Conservation (phyloP, 2,329 filamentous ascomycete species). For the Trichoderma arundinaceum region DNA sequence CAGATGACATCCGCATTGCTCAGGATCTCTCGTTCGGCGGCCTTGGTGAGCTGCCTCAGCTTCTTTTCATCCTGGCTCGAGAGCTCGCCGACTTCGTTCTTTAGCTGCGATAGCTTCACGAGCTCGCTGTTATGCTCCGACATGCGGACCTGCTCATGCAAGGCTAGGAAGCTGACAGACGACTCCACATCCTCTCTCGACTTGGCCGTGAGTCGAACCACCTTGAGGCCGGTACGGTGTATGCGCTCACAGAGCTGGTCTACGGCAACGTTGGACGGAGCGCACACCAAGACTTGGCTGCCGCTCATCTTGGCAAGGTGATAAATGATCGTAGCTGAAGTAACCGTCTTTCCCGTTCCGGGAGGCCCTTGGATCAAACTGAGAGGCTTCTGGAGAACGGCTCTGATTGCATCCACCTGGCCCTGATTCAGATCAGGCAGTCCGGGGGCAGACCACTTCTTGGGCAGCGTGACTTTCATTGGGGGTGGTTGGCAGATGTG, state of each 20-base stretch:
- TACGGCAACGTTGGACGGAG: conserved; percentile 96
- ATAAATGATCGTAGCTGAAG: conserved; percentile 97
- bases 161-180: conserved; percentile 91
- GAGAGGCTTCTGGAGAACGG: conserved; percentile 88
- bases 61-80: conserved; percentile 98
- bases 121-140: conserved; percentile 96
- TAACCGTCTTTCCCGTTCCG: conserved; percentile 97
- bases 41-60: conserved; percentile 92
- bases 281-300: conserved; percentile 93
- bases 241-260: conserved; percentile 98
- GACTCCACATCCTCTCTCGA: conserved; percentile 98
- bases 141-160: conserved; percentile 97
- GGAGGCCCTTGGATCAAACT: conserved; percentile 97
- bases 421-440: conserved; percentile 94
- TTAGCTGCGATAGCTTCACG: conserved; percentile 89
- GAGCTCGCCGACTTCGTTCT: conserved; percentile 87
- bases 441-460: conserved; percentile 94
- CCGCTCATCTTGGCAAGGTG: conserved; percentile 95
- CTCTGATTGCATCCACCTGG: conserved; percentile 95
- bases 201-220: conserved; percentile 97
- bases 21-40: conserved; percentile 92
- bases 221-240: conserved; percentile 91
- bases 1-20: conserved; percentile 97
- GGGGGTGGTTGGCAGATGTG: conserved; percentile 93
- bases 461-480: conserved; percentile 93